Percentiles rank a stretch among this genome's conserved stretches.
phyloP scores from a whole-genome alignment of 208 protist species.

The Leishmania tarentolae region DNA sequence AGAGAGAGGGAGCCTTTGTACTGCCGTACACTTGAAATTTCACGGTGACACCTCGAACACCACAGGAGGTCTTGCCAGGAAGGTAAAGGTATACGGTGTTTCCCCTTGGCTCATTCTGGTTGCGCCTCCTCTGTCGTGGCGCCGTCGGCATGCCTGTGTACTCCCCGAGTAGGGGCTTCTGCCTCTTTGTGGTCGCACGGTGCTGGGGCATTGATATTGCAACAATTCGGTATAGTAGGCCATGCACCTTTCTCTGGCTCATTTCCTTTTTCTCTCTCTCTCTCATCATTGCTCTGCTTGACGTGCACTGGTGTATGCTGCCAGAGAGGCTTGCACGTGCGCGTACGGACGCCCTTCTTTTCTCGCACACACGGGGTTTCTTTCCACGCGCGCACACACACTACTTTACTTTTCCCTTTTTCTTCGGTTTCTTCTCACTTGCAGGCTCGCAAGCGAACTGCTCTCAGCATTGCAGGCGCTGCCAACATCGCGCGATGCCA shows the following conservation, averaged over 20 bases:
- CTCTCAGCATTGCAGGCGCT: constrained; percentile 8
- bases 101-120: background rate
- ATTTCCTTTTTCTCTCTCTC: background rate
- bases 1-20: background rate
- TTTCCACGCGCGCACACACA: background rate
- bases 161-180: background rate
- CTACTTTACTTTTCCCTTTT: background rate
- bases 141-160: background rate
- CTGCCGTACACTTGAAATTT: background rate
- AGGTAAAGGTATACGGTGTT: background rate
- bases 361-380: background rate
- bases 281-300: background rate
- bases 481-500: constrained; percentile 51
- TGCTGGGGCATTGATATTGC: background rate
- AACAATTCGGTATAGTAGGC: too few relatives aligned
- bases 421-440: background rate
- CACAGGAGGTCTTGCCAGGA: background rate
- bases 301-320: background rate
- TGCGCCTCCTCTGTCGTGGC: background rate
- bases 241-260: background rate
- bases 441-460: background rate
- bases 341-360: background rate
- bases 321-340: background rate
- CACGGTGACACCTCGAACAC: background rate
- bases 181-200: background rate